Conservation (phyloP, 2,329 filamentous ascomycete species). For the Nemania abortiva region DNA sequence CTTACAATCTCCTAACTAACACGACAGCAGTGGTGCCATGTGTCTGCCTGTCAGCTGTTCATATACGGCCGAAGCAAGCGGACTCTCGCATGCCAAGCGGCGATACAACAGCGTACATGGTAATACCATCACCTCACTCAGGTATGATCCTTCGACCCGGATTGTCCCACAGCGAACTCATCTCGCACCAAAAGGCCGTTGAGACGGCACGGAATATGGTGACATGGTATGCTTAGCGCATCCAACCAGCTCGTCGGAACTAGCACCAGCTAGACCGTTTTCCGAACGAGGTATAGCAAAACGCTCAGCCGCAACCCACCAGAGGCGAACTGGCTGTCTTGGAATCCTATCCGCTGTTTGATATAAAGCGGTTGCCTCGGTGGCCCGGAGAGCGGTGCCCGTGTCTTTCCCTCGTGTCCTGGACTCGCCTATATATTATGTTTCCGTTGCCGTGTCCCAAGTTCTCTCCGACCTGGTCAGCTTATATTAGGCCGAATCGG, state of each 20-base stretch:
- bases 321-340: slow-evolving; percentile 13
- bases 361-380: slow-evolving; percentile 20
- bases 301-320: slow-evolving; percentile 35
- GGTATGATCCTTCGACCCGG: slow-evolving; percentile 3
- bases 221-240: slow-evolving; percentile 30
- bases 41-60: slow-evolving; percentile 12
- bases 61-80: slow-evolving; percentile 13
- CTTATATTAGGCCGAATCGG: slow-evolving; percentile 24
- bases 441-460: slow-evolving; percentile 1
- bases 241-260: slow-evolving; percentile 19
- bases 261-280: slow-evolving; percentile 26
- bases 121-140: neutral
- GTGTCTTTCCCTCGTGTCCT: slow-evolving; percentile 3
- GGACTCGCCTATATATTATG: slow-evolving; percentile 6
- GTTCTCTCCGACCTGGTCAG: slow-evolving; percentile 11
- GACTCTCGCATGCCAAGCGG: slow-evolving; percentile 28
- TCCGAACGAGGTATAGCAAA: slow-evolving; percentile 9
- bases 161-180: slow-evolving; percentile 2
- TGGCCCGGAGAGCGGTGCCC: slow-evolving; percentile 1
- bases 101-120: slow-evolving; percentile 8
- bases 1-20: slow-evolving; percentile 1
- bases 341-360: slow-evolving; percentile 16
- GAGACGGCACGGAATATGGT: slow-evolving; percentile 3
- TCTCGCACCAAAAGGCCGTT: neutral
- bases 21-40: slow-evolving; percentile 15